A percentile compares a stretch with the other conserved stretches of the same genome.
Conservation (phyloP, 225 moss, liverwort and hornwort species). For the Straminergon stramineum region DNA sequence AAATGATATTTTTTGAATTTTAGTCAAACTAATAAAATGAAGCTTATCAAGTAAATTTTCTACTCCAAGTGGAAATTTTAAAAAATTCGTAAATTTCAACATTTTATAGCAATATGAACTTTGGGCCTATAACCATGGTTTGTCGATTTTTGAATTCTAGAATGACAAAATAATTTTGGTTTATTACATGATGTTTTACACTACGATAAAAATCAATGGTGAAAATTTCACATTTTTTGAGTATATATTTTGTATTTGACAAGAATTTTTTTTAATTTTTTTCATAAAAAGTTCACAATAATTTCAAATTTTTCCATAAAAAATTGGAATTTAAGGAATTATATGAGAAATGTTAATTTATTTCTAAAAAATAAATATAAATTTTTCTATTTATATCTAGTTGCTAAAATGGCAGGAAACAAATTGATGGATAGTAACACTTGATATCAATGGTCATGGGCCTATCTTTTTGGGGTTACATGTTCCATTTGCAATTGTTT, state of each 20-base stretch:
- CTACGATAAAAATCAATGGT: too few relatives aligned
- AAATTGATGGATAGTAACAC: accelerated
- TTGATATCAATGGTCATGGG: neutral
- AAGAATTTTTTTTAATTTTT: too few relatives aligned
- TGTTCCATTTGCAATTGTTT: neutral
- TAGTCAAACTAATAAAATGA: neutral
- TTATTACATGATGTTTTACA: too few relatives aligned
- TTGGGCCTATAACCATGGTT: neutral
- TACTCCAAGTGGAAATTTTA: accelerated
- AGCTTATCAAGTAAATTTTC: accelerated
- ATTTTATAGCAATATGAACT: neutral
- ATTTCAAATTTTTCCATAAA: too few relatives aligned
- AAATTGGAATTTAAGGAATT: too few relatives aligned
- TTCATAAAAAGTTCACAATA: too few relatives aligned
- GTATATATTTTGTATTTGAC: too few relatives aligned
- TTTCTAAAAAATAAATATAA: neutral
- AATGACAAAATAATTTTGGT: too few relatives aligned
- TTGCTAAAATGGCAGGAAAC: accelerated
- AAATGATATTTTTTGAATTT: neutral
- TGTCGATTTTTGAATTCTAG: too few relatives aligned
- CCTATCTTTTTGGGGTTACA: accelerated
- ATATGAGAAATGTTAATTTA: neutral
- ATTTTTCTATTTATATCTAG: neutral
- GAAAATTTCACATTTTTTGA: too few relatives aligned
- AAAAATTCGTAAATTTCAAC: neutral